Base-by-base conservation (phyloP, 148 eudicot genomes). In the Simmondsia chinensis region DNA sequence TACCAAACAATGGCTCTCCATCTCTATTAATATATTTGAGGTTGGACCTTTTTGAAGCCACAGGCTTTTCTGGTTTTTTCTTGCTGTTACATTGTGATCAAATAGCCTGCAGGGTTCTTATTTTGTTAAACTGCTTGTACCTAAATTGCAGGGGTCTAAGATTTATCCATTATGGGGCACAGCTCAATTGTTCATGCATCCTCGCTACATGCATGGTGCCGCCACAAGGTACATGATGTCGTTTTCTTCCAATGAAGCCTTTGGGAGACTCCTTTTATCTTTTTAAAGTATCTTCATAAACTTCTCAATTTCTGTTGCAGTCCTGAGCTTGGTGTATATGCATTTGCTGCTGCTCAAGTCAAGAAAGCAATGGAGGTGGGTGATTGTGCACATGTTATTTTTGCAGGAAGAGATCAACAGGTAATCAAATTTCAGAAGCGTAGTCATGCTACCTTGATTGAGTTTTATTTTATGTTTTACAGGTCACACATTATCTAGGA, bases 131-230 rank as follows among this genome's bases (percentile, higher is more conserved):
- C 26, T 2, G 7, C 19, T 30, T 49, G 33, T 49, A 21, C 54
- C 9, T 65, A 33, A 36, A 26, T 48, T 32, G 12, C 70, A 93
- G 99, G 94, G 94, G 4, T 46, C 59, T 39, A 79, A 82, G 49
- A 74, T 91, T 37, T 88, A 43, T 48, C 94, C 83, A 51, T 50
- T 93, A 57, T 93, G 99, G 99, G 99, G 96, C 40, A 93, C 99
- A 53, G 82, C 99, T 50, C 99, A 93, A 67, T 60, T 93, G 72
- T 93, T 93, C 54, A 3, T 63, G 65, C 95, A 93, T 66, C 99
- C 99, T 68, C 88, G 94, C 25, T 93, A 69, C 66, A 93, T 93
- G 99, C 99, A 93, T 48, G 99, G 99, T 64, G 99, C 49, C 41
- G 96, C 99, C 20, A 93, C 99, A 32, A 86, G 96, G 99, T 91